Evolutionary conservation across 257 asterid genomes (phyloP).

Genomic region (Nicotiana undulata): DNA sequence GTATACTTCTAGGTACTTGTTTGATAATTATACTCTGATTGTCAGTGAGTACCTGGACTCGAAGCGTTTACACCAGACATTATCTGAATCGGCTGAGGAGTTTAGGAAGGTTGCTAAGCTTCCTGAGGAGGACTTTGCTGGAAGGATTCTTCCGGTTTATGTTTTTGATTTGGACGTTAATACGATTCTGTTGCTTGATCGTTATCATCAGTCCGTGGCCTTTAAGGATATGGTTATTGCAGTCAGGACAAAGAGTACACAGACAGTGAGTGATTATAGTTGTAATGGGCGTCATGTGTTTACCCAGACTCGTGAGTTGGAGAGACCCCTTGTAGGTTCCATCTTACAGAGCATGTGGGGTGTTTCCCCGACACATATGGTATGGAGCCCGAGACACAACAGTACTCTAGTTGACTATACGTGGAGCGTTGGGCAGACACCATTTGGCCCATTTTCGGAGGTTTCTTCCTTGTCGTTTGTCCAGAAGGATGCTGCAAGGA

Average conservation of each 20-base stretch:
- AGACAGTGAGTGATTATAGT: conserved; percentile 82
- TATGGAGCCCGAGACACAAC: conserved; percentile 90
- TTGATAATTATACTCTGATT: conserved; percentile 85
- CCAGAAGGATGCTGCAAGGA: conserved; percentile 93
- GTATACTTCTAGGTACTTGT: conserved; percentile 87
- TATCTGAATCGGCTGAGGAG: conserved; percentile 59
- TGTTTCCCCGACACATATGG: conserved; percentile 75
- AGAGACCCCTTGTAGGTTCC: conserved; percentile 85
- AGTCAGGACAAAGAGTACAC: conserved; percentile 74
- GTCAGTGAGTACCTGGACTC: conserved; percentile 95
- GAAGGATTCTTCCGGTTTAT: conserved; percentile 73
- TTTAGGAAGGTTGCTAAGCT: conserved; percentile 56
- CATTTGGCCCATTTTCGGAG: conserved; percentile 94
- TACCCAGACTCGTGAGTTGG: conserved; percentile 68
- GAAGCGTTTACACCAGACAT: conserved; percentile 68
- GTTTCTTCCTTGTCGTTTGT: conserved; percentile 70
- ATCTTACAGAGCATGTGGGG: conserved; percentile 99
- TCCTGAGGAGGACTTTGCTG: conserved; percentile 65
- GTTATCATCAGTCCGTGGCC: conserved; percentile 86
- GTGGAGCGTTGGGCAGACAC: conserved; percentile 93
- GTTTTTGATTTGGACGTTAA: conserved; percentile 75
- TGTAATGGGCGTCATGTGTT: conserved; percentile 88
- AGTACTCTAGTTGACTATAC: conserved; percentile 73
- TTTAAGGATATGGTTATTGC: conserved; percentile 95
- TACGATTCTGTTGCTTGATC: conserved; percentile 60